These are phyloP conservation scores for Papiliotrema laurentii DNA, from an alignment of 1,284 basidiomycete species.

Conservation along the genomic window DNA sequence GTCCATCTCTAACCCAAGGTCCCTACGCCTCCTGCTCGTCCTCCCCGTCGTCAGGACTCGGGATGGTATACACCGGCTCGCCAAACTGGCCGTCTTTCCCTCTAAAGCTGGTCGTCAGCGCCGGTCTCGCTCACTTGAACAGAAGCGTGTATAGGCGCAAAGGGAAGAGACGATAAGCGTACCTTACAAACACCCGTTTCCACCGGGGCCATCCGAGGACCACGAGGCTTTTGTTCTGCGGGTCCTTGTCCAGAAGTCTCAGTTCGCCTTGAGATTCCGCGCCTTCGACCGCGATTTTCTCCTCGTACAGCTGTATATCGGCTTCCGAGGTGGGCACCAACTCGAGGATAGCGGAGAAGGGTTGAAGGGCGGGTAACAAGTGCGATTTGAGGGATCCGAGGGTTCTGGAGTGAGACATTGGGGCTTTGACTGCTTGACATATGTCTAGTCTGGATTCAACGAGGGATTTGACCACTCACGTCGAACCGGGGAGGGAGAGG, in stretches of 20 bases:
- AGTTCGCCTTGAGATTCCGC: conserved; percentile 10
- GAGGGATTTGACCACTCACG: conserved; percentile 18
- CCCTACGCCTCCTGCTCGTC: not conserved
- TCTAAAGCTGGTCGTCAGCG: conserved; percentile 17
- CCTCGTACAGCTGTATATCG: conserved; percentile 36
- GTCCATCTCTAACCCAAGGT: too few relatives aligned
- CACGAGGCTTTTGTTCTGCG: conserved; percentile 12
- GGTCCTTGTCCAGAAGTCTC: conserved; percentile 12
- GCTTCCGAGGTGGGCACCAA: conserved; percentile 11
- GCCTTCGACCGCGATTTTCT: conserved; percentile 23
- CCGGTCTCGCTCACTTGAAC: not conserved
- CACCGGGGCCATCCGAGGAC: conserved; percentile 32
- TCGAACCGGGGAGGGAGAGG: conserved; percentile 33
- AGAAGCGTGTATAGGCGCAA: not conserved
- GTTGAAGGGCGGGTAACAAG: conserved; percentile 27
- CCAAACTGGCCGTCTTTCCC: conserved; percentile 25
- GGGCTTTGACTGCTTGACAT: not conserved
- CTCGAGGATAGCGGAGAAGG: conserved; percentile 14
- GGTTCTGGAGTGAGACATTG: conserved; percentile 15
- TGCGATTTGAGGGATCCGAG: conserved; percentile 22
- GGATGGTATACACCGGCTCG: conserved; percentile 33
- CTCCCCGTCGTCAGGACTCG: conserved; percentile 28
- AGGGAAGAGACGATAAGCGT: conserved; percentile 6
- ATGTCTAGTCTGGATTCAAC: not conserved
- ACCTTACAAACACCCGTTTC: conserved; percentile 41